Percentiles rank a stretch among this genome's conserved stretches.
Evolutionary conservation across 371 early-diverging fungal genomes (phyloP).

Genomic region (Mortierella sp.): DNA sequence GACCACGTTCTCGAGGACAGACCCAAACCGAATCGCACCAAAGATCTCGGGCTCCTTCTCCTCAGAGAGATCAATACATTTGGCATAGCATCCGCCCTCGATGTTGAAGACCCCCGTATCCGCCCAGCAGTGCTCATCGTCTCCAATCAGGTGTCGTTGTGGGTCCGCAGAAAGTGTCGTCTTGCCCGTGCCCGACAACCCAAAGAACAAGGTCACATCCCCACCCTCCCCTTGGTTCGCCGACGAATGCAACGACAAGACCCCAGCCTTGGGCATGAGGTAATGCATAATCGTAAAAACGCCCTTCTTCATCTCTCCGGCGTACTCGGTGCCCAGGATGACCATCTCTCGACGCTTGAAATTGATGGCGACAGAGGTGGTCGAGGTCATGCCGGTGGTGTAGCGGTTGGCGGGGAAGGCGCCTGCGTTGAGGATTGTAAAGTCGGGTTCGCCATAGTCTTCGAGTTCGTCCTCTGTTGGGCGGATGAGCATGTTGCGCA

Average conservation of each 20-base stretch:
- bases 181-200: conserved; percentile 98
- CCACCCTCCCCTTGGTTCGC: conserved; percentile 95
- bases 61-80: conserved; percentile 93
- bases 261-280: conserved; percentile 96
- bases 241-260: conserved; percentile 96
- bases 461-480: conserved; percentile 93
- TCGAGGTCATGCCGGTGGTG: conserved; percentile 97
- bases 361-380: conserved; percentile 92
- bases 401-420: conserved; percentile 96
- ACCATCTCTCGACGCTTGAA: conserved; percentile 87
- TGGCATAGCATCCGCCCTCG: conserved; percentile 99
- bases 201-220: conserved; percentile 98
- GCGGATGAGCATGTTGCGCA: conserved; percentile 98
- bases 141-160: conserved; percentile 94
- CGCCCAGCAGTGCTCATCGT: conserved; percentile 99
- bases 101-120: conserved; percentile 97
- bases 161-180: conserved; percentile 98
- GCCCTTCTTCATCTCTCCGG: conserved; percentile 99
- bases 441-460: conserved; percentile 93
- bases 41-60: conserved; percentile 99
- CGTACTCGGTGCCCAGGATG: conserved; percentile 97
- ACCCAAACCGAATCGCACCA: conserved; percentile 94
- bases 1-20: conserved; percentile 96
- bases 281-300: conserved; percentile 98
- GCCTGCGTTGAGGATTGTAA: conserved; percentile 97